Percentiles rank a stretch among this genome's conserved stretches.
Evolutionary conservation across 1,139 yeast genomes (phyloP).

Genomic region (Yamadazyma dendronema): DNA sequence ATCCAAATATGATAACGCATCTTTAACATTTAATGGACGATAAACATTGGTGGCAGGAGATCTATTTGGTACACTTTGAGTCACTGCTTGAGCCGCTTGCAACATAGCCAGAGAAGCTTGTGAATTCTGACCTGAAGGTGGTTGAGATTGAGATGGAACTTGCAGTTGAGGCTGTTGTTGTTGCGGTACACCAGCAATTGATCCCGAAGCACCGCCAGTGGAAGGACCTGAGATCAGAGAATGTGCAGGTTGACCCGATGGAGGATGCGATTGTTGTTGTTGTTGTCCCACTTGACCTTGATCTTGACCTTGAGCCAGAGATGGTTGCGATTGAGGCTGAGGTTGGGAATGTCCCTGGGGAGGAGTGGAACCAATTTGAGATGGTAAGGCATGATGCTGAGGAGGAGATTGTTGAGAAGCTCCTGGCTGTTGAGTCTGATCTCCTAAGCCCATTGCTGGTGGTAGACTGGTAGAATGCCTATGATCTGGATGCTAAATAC

Average conservation of each 20-base stretch:
- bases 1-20: conserved; percentile 91
- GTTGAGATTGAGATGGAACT: conserved; percentile 7
- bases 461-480: conserved; percentile 9
- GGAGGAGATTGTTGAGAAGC: conserved; percentile 2
- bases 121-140: conserved; percentile 12
- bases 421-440: conserved; percentile 8
- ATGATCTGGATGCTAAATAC: conserved; percentile 8
- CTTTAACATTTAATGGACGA: conserved; percentile 91
- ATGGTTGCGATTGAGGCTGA: conserved; percentile 3
- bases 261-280: conserved; percentile 8
- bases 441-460: conserved; percentile 12
- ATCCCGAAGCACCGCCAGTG: background rate
- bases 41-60: conserved; percentile 53
- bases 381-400: background rate
- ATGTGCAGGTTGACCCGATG: background rate
- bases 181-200: background rate
- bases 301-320: conserved; percentile 4
- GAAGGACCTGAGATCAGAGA: background rate
- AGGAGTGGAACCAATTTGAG: background rate
- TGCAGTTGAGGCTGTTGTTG: background rate
- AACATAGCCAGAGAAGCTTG: conserved; percentile 5
- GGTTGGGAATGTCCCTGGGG: conserved; percentile 1
- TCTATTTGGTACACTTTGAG: conserved; percentile 43
- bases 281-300: conserved; percentile 3
- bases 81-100: conserved; percentile 18